Base-by-base conservation (phyloP, 768 basidiomycete genomes). In the Phanerochaete sordida region DNA sequence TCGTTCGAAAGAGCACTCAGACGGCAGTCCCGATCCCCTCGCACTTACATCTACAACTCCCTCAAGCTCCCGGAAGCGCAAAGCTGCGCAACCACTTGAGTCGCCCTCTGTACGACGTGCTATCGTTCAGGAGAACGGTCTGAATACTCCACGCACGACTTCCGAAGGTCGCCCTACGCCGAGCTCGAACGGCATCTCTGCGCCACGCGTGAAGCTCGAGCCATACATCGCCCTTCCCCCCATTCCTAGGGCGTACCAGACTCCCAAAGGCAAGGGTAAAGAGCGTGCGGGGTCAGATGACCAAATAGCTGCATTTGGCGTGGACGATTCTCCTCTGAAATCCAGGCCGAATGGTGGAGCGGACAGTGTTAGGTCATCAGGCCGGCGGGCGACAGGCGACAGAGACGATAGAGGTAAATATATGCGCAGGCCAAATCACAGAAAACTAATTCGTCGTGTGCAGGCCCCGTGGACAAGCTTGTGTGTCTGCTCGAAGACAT, bases 401-500 rank as follows among this genome's bases (percentile, higher is more conserved):
- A 77, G 91, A 39, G 91, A 93, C 66, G 89, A 90, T 24, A 78
- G 90, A 75, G 85, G 88, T 90, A 60, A 48, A 73, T 52, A 54
- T 28, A 27, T 57, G 59, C 56, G 48, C 26, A 31, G 26, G 54
- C 54, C n/a, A n/a, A n/a, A n/a, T n/a, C n/a, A n/a, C n/a, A n/a
- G n/a, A n/a, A 49, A 11, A 39, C 35, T 39, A 7, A 43, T 2
- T 49, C 19, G 15, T 39, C 23, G 46, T 59, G 23, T 15, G 27
- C 24, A 88, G 89, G 73, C 1, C 88, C 90, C 0, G 72, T 90
- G 3, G 89, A 95, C 67, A 95, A 91, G 70, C 78, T 98, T 11
- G 78, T 76, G 0, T 84, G 85, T 2, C 74, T 93, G 19, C 76
- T 96, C 0, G 91, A 94, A 63, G 93, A 96, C 56, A 81, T 97